Base-by-base conservation (phyloP, 306 rosid genomes). In the Medicago lupulina region DNA sequence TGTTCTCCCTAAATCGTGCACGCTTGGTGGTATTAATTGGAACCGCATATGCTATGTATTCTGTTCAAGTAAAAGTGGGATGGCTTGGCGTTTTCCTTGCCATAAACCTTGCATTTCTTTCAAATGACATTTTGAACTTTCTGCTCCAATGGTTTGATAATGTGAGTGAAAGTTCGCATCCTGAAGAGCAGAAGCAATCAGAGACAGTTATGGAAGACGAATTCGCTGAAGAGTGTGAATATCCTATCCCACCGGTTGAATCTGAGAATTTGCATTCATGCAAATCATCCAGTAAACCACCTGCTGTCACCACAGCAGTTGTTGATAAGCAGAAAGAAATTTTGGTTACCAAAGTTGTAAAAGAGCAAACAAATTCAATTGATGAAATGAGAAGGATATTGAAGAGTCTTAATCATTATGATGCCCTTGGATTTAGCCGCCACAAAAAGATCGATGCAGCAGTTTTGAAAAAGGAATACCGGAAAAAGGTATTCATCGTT, bases 71-170 rank as follows among this genome's bases (percentile, higher is more conserved):
- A 78, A 89, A 82, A 67, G 94, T 88, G 58, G 99, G 99, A 83
- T 96, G 99, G 99, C 79, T 58, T 16, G 99, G 99, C 60, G 92
- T 90, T 64, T 81, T 92, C 80, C 91, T 90, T 76, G 89, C 97
- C 13, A 68, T 91, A 70, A 89, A 92, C 84, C 98, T 96, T 62
- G 89, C 98, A 46, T 90, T 92, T 85, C 85, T 96, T 73, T 96
- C 99, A 25, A 92, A 88, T 13, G 92, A 96, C 75, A 80, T 90
- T 23, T 82, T 92, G 78, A 87, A 81, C 82, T 88, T 81, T 83
- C 78, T 96, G 83, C 92, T 96, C 77, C 98, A 88, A 80, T 89
- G 90, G 97, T 92, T 91, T 87, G 99, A 96, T 85, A 89, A 89
- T 44, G 79, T 83, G 82, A 87, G 91, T 69, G 97, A 92, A 80